phyloP scores from a whole-genome alignment of 202 grass and related monocot genomes.

The Panicum virgatum region DNA sequence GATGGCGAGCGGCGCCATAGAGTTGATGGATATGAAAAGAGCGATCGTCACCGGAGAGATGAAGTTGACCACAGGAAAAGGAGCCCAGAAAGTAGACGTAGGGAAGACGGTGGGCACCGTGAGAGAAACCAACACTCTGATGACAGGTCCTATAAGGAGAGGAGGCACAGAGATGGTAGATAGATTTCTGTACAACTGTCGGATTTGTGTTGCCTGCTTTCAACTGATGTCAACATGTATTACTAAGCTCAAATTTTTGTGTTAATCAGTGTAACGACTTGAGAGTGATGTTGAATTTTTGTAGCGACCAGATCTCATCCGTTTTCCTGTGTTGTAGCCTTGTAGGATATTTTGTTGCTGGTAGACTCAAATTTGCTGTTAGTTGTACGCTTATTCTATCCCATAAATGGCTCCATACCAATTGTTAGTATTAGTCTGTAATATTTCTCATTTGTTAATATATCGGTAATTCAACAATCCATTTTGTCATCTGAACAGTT shows the following conservation, averaged over 20 bases:
- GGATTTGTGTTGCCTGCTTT: slow-evolving; percentile 3
- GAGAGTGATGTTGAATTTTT: not conserved
- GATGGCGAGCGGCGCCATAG: slow-evolving; percentile 29
- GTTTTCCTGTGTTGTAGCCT: not conserved
- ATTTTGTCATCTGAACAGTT: no score
- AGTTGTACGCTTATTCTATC: not conserved
- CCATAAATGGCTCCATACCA: not conserved
- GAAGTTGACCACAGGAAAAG: slow-evolving; percentile 33
- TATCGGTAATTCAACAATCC: no score
- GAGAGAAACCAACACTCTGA: slow-evolving; percentile 41
- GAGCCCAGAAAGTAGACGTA: slow-evolving; percentile 40
- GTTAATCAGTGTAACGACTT: not conserved
- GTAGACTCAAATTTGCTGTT: not conserved
- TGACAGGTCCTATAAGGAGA: slow-evolving; percentile 43
- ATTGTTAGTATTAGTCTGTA: not conserved
- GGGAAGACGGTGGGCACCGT: slow-evolving; percentile 29
- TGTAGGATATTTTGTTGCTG: not conserved
- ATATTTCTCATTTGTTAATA: not conserved
- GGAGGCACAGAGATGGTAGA: slow-evolving; percentile 45
- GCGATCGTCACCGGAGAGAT: slow-evolving; percentile 17
- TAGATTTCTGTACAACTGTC: not conserved
- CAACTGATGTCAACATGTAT: not conserved
- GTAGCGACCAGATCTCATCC: not conserved
- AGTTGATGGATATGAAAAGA: slow-evolving; percentile 29
- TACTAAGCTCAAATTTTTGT: not conserved